These are phyloP conservation scores for Triglochin maritima DNA, from an alignment of 106 monocot genomes.

Conservation along the genomic window DNA sequence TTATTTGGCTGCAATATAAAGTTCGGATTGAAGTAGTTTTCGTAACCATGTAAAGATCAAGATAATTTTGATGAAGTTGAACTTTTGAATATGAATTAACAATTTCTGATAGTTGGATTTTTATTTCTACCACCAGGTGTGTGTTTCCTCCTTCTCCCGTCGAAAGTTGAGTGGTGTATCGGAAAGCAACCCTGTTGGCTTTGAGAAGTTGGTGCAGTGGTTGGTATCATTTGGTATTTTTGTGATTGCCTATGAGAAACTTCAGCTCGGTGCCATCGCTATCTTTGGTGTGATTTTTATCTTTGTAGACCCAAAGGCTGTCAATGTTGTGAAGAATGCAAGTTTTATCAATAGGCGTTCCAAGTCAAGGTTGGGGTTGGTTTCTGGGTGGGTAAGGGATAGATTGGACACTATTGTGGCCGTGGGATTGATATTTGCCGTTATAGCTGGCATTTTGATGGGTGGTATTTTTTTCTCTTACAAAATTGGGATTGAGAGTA, in stretches of 20 bases:
- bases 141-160: not conserved
- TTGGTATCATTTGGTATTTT: constrained; percentile 21
- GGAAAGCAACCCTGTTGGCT: constrained; percentile 1
- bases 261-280: constrained; percentile 12
- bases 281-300: constrained; percentile 7
- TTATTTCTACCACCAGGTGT: not conserved
- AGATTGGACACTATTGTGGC: constrained; percentile 31
- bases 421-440: constrained; percentile 17
- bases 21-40: too few species aligned
- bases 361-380: constrained; percentile 2
- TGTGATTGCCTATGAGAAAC: constrained; percentile 17
- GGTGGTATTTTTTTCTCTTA: constrained; percentile 35
- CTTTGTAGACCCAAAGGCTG: constrained; percentile 10
- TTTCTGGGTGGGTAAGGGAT: constrained; percentile 16
- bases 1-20: too few species aligned
- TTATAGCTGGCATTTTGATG: constrained; percentile 19
- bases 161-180: not conserved
- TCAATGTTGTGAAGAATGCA: not conserved
- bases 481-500: constrained; percentile 37
- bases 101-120: too few species aligned
- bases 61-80: too few species aligned
- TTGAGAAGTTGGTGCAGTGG: constrained; percentile 18
- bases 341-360: not conserved
- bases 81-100: too few species aligned
- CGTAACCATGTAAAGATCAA: too few species aligned